Evolutionary conservation across 345 rosid genomes (phyloP).

Genomic region (Litchi chinensis): DNA sequence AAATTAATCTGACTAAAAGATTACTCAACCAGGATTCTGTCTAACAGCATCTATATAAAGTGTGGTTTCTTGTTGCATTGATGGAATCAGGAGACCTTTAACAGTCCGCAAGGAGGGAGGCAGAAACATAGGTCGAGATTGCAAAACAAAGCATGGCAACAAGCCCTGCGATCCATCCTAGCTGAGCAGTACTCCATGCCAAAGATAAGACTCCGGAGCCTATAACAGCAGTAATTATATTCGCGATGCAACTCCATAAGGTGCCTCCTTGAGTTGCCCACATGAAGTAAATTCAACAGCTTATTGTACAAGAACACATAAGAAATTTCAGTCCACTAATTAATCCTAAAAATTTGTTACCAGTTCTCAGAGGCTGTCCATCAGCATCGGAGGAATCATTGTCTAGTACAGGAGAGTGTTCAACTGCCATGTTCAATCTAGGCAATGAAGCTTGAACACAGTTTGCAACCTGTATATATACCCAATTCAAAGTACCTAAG

Average conservation of each 20-base stretch:
- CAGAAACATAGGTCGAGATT: conserved; percentile 44
- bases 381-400: conserved; percentile 35
- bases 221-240: conserved; percentile 54
- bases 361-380: conserved; percentile 47
- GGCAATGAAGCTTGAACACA: conserved; percentile 5
- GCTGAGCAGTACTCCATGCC: conserved; percentile 67
- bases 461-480: conserved; percentile 13
- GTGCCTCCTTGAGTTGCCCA: conserved; percentile 47
- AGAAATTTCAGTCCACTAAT: neutral
- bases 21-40: conserved; percentile 41
- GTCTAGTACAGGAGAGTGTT: conserved; percentile 31
- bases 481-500: conserved; percentile 20
- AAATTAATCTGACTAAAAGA: neutral
- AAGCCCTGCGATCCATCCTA: conserved; percentile 79
- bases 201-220: conserved; percentile 60
- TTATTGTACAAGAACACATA: neutral
- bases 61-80: conserved; percentile 40
- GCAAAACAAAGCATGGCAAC: conserved; percentile 49
- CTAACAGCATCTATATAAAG: conserved; percentile 55
- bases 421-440: conserved; percentile 35
- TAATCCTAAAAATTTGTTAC: conserved; percentile 27
- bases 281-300: conserved; percentile 17
- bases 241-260: conserved; percentile 49
- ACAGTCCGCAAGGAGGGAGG: conserved; percentile 57
- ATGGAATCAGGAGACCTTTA: conserved; percentile 49